A percentile compares a stretch with the other conserved stretches of the same genome.
phyloP scores from a whole-genome alignment of 129 eudicot species.

The Ambrosia artemisiifolia region DNA sequence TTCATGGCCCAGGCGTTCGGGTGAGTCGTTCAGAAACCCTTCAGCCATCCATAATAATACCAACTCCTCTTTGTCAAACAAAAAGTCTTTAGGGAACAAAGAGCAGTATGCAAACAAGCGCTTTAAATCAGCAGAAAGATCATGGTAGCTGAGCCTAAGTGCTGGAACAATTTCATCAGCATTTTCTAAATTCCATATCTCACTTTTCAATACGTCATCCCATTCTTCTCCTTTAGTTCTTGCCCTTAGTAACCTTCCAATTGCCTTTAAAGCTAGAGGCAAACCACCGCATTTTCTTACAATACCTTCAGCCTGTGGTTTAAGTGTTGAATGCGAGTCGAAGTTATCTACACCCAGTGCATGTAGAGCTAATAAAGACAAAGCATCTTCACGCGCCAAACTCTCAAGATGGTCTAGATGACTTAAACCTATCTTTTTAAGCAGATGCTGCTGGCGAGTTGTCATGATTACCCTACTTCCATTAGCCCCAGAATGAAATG shows the following conservation, averaged over 20 bases:
- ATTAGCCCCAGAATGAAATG: no score
- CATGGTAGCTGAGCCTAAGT: conserved; percentile 1
- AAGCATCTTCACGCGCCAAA: background rate
- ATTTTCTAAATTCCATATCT: background rate
- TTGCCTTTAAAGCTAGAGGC: conserved; percentile 22
- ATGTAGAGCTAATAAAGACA: no score
- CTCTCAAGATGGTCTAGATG: conserved; percentile 3
- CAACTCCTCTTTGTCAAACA: no score
- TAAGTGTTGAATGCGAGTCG: background rate
- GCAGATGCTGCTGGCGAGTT: background rate
- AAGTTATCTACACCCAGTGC: background rate
- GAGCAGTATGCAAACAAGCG: background rate
- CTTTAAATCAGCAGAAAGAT: background rate
- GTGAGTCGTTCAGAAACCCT: background rate
- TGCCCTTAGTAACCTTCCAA: background rate
- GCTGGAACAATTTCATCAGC: background rate
- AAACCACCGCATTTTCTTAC: conserved; percentile 27
- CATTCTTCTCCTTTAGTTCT: background rate
- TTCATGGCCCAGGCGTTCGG: background rate
- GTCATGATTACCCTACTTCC: background rate
- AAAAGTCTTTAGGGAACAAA: conserved; percentile 10
- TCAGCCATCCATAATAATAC: background rate
- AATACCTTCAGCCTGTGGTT: background rate
- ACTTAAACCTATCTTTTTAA: background rate
- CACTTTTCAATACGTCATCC: background rate